Base-by-base conservation (phyloP, 768 basidiomycete genomes). In the Trametes coccinea region DNA sequence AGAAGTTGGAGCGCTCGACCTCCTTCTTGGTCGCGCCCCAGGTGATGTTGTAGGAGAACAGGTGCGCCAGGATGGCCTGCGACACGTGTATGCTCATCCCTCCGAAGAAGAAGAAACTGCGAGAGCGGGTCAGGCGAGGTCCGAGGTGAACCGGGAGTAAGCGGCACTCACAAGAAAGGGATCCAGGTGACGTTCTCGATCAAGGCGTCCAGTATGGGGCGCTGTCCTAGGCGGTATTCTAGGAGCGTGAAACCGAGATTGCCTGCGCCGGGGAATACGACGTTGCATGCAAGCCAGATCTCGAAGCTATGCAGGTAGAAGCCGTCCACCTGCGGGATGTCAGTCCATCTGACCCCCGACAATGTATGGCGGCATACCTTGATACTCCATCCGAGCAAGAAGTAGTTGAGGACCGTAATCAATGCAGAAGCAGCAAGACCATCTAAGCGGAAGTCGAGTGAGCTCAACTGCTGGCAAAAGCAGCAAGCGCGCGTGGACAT, bases 1-100 rank as follows among this genome's bases (percentile, higher is more conserved):
- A 94, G 79, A 96, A 94, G 71, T 94, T 95, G 4, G 89, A 91
- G 49, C 84, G 81, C 73, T 94, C 88, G 43, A 95, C 91, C 73
- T 92, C 90, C 82, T 93, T 94, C 67, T 83, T 80, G 5, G 85
- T 87, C 37, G 84, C 79, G 5, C 78, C 76, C 85, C 85, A 86
- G 11, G 73, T 74, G 69, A 83, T 80, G 70, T 87, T 79, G 66
- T 84, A 86, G 37, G 83, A 82, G 69, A 84, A 80, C 17, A 85
- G 31, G 70, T 86, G 84, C 1, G 82, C 79, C 46, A 82, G 74
- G 44, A 86, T 76, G 4, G 85, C 83, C 34, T 79, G 72, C 1
- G 79, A 76, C 62, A 86, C 75, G 43, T 84, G 85, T 58, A 84
- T 77, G 40, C 79, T 77, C 59, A 86, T 76, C 0, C 85, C 84